These are phyloP conservation scores for Paxillus rubicundulus DNA, from an alignment of 768 basidiomycete genomes.

Conservation along the genomic window DNA sequence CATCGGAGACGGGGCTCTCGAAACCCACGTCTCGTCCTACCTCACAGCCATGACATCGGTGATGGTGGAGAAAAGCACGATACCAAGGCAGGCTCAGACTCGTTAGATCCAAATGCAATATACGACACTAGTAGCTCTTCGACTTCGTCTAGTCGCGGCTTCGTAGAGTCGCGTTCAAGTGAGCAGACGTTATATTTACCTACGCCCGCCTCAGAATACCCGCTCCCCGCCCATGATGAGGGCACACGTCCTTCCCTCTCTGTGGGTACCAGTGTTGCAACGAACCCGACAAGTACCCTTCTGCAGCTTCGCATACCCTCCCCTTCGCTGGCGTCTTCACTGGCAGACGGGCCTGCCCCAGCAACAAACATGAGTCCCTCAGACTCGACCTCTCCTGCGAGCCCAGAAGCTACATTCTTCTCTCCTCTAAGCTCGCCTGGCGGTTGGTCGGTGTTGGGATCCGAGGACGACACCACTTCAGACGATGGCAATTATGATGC, in stretches of 20 bases:
- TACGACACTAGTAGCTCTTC: background rate
- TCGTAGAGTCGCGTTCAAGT: background rate
- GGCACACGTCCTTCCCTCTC: background rate
- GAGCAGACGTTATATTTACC: background rate
- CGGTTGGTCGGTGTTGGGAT: background rate
- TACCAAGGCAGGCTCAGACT: background rate
- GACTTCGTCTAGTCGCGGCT: background rate
- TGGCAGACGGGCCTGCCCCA: background rate
- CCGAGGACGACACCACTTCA: background rate
- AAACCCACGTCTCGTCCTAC: background rate
- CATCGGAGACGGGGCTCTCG: constrained; percentile 1
- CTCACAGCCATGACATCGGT: no score
- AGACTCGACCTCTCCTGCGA: background rate
- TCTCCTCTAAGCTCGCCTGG: background rate
- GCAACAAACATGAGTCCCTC: constrained; percentile 4
- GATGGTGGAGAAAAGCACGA: background rate
- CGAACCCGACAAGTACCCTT: no score
- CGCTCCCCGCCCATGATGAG: background rate
- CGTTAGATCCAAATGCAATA: background rate
- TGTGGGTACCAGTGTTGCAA: background rate
- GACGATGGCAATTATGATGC: background rate
- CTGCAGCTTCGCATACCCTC: background rate
- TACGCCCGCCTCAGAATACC: background rate
- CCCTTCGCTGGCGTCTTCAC: background rate
- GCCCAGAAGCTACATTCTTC: background rate